Evolutionary conservation across 208 protist species (phyloP).

Genomic region (Trypanosomatidae sp.): DNA sequence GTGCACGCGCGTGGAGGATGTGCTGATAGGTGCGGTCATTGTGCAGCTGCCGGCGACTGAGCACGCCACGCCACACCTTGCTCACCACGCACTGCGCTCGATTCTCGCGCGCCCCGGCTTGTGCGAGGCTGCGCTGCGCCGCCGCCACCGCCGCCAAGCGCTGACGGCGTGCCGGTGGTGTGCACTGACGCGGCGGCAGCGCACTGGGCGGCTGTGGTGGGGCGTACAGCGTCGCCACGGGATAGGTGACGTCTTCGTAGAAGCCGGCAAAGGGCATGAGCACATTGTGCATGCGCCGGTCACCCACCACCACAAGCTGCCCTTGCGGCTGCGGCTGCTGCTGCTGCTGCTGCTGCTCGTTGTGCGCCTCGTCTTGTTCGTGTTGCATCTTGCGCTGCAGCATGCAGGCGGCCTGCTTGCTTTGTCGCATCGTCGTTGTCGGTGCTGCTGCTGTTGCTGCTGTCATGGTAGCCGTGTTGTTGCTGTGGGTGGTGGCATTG

Average conservation of each 20-base stretch:
- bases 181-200: constrained; percentile 21
- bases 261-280: constrained; percentile 14
- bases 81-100: constrained; percentile 45
- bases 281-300: not conserved
- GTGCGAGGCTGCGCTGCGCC: constrained; percentile 35
- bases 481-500: too few species aligned
- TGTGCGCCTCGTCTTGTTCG: not conserved
- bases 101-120: constrained; percentile 44
- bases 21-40: constrained; percentile 21
- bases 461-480: too few species aligned
- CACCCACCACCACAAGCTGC: not conserved
- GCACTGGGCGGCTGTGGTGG: constrained; percentile 51
- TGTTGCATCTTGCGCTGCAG: not conserved
- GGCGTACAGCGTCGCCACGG: constrained; percentile 37
- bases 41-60: constrained; percentile 40
- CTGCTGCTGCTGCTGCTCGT: not conserved
- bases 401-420: not conserved
- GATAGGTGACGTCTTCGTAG: constrained; percentile 56
- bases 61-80: constrained; percentile 66
- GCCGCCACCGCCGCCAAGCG: constrained; percentile 7
- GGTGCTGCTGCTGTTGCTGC: not conserved
- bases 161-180: not conserved
- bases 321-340: not conserved
- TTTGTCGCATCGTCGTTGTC: not conserved
- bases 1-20: constrained; percentile 31